phyloP scores from a whole-genome alignment of 1,284 basidiomycete species.

The Neotropicomus parvogracilis region DNA sequence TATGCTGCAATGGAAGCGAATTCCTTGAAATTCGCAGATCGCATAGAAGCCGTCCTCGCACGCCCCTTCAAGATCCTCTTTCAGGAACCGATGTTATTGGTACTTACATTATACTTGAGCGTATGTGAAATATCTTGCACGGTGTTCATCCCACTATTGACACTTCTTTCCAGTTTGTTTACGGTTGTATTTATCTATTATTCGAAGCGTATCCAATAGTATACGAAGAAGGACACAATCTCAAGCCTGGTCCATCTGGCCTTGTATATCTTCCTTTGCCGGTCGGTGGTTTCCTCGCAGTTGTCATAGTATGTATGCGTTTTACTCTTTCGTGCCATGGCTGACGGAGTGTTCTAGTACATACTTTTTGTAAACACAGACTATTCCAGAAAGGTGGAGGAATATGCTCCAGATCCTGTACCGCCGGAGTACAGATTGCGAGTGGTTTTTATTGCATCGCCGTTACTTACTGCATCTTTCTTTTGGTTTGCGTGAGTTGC shows the following conservation, averaged over 20 bases:
- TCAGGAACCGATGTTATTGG: constrained; percentile 75
- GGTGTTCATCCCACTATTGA: constrained; percentile 6
- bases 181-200: constrained; percentile 59
- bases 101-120: constrained; percentile 66
- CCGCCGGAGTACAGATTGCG: constrained; percentile 66
- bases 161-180: constrained; percentile 48
- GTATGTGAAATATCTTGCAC: constrained; percentile 37
- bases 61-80: constrained; percentile 68
- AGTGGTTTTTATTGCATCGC: constrained; percentile 52
- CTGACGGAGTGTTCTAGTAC: constrained; percentile 36
- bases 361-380: constrained; percentile 50
- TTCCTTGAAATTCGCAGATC: constrained; percentile 39
- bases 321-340: constrained; percentile 31
- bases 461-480: constrained; percentile 54
- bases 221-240: constrained; percentile 49
- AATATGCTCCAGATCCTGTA: constrained; percentile 51
- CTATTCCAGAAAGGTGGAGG: constrained; percentile 45
- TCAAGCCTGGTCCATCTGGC: constrained; percentile 49
- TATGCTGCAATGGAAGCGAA: constrained; percentile 50
- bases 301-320: constrained; percentile 36
- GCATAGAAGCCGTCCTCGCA: constrained; percentile 47
- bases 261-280: constrained; percentile 52
- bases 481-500: constrained; percentile 64
- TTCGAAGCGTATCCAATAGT: constrained; percentile 62
- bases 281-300: constrained; percentile 52